Evolutionary conservation across 495 filamentous ascomycete species (phyloP).

Genomic region (Penicilliopsis zonata): DNA sequence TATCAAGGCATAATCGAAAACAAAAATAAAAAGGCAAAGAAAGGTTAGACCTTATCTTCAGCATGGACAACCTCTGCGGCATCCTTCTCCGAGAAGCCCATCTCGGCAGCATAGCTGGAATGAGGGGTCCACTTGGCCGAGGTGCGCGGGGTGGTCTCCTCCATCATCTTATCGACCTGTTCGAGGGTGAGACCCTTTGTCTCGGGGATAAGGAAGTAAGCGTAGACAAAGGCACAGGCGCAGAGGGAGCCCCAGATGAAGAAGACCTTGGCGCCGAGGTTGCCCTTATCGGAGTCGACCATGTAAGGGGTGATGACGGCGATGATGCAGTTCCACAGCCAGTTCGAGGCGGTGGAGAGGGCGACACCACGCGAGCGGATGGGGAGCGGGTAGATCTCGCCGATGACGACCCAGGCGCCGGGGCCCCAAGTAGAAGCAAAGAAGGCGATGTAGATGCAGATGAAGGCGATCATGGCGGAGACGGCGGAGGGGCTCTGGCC

Average conservation of each 20-base stretch:
- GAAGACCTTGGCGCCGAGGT: slow-evolving; percentile 64
- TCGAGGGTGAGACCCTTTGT: slow-evolving; percentile 78
- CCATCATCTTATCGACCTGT: slow-evolving; percentile 75
- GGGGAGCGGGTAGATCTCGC: slow-evolving; percentile 70
- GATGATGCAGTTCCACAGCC: slow-evolving; percentile 66
- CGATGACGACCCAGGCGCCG: slow-evolving; percentile 67
- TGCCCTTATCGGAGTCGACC: slow-evolving; percentile 46
- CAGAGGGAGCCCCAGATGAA: slow-evolving; percentile 67
- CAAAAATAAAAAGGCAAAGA: too few relatives aligned
- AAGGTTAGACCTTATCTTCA: too few relatives aligned
- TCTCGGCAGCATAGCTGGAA: slow-evolving; percentile 53
- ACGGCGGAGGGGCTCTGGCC: slow-evolving; percentile 4
- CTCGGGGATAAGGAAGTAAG: slow-evolving; percentile 65
- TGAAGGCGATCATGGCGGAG: slow-evolving; percentile 50
- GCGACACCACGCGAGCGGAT: slow-evolving; percentile 67
- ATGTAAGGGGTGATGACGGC: slow-evolving; percentile 65
- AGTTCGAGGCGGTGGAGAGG: slow-evolving; percentile 69
- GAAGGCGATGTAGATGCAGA: slow-evolving; percentile 77
- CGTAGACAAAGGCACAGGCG: slow-evolving; percentile 49
- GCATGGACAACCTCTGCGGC: not conserved
- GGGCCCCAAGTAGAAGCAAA: slow-evolving; percentile 76
- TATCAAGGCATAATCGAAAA: too few relatives aligned
- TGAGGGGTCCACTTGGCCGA: slow-evolving; percentile 61
- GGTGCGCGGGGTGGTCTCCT: slow-evolving; percentile 61
- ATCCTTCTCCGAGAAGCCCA: slow-evolving; percentile 38